Percentiles rank a stretch among this genome's conserved stretches.
phyloP scores from a whole-genome alignment of 495 filamentous ascomycete species.

The Margaritispora aquatica region DNA sequence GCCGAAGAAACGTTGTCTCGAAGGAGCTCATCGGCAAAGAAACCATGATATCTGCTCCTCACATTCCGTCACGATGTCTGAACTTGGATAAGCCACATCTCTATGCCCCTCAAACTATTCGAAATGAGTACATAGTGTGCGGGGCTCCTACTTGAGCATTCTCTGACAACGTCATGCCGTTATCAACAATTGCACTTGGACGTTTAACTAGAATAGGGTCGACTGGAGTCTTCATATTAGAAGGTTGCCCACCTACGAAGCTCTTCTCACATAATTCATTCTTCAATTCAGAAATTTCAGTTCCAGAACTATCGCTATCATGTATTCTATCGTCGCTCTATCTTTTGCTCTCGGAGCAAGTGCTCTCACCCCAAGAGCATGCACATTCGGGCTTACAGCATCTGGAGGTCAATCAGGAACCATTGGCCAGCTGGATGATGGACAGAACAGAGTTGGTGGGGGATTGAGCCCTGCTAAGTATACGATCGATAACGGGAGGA shows the following conservation, averaged over 20 bases:
- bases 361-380: constrained; percentile 20
- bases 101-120: background rate
- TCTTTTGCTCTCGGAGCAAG: constrained; percentile 10
- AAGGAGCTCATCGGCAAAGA: background rate
- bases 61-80: background rate
- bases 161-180: background rate
- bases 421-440: constrained; percentile 47
- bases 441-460: constrained; percentile 48
- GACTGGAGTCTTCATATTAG: no score
- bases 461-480: constrained; percentile 31
- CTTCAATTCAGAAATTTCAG: no score
- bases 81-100: background rate
- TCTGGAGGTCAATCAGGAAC: constrained; percentile 38
- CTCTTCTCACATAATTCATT: no score
- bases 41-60: background rate
- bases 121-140: background rate
- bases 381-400: constrained; percentile 43
- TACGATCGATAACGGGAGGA: constrained; percentile 41
- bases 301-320: background rate
- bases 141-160: background rate
- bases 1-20: background rate
- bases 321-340: constrained; percentile 6
- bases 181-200: no score
- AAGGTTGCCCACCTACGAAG: no score
- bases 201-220: no score